Conservation (phyloP, 345 rosid genomes). For the Pistacia atlantica region DNA sequence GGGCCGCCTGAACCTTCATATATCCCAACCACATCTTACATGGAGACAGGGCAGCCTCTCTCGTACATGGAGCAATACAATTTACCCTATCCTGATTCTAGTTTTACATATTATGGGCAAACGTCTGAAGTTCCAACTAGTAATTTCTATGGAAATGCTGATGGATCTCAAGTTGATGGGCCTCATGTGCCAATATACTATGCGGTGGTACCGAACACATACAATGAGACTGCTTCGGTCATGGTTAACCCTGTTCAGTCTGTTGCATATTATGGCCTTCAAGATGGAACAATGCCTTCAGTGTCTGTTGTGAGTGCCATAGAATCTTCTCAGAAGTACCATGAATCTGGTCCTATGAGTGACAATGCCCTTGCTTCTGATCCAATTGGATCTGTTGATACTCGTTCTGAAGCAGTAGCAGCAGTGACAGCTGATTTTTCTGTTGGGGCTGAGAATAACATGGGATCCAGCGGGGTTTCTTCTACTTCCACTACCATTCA, state of each 20-base stretch:
- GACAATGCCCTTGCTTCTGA: slow-evolving; percentile 31
- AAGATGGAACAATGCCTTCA: slow-evolving; percentile 49
- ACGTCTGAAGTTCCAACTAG: slow-evolving; percentile 36
- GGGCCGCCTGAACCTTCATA: slow-evolving; percentile 65
- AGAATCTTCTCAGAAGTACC: slow-evolving; percentile 45
- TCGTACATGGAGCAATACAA: slow-evolving; percentile 54
- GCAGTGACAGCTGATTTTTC: slow-evolving; percentile 30
- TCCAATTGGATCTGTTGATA: slow-evolving; percentile 29
- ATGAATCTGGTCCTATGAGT: slow-evolving; percentile 40
- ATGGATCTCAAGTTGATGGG: slow-evolving; percentile 61
- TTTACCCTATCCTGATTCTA: slow-evolving; percentile 52
- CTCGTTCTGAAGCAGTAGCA: slow-evolving; percentile 32
- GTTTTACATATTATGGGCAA: slow-evolving; percentile 56
- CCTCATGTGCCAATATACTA: slow-evolving; percentile 62
- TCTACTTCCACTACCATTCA: slow-evolving; percentile 33
- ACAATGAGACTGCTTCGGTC: slow-evolving; percentile 52
- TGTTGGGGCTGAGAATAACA: slow-evolving; percentile 29
- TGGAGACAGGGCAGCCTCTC: slow-evolving; percentile 49
- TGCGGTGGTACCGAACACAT: slow-evolving; percentile 53
- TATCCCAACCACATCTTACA: slow-evolving; percentile 44
- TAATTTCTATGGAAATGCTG: slow-evolving; percentile 64
- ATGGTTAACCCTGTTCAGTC: slow-evolving; percentile 49
- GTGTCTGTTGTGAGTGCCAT: slow-evolving; percentile 37
- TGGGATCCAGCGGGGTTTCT: slow-evolving; percentile 35
- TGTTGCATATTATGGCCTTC: slow-evolving; percentile 57